phyloP scores from a whole-genome alignment of 2,329 filamentous ascomycete species.

The Neonectria sp. region DNA sequence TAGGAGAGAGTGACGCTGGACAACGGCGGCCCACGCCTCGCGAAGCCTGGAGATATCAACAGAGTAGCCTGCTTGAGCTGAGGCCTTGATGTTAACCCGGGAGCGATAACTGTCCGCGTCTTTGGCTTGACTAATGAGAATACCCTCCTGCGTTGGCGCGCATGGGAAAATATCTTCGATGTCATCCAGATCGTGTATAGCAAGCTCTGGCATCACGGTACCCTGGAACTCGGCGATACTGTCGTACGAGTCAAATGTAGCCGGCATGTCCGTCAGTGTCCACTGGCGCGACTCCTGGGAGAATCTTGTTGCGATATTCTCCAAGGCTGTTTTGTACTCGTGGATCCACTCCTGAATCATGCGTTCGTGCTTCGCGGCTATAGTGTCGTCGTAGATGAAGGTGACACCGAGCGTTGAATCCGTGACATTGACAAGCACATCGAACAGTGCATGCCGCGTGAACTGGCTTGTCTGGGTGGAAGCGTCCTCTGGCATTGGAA shows the following conservation, averaged over 20 bases:
- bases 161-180: slow-evolving; percentile 29
- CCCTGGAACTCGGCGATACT: slow-evolving; percentile 1
- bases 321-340: neutral
- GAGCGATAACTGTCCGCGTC: slow-evolving; percentile 22
- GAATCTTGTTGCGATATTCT: neutral
- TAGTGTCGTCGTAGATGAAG: neutral
- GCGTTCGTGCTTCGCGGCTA: neutral
- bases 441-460: neutral
- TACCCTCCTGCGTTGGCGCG: slow-evolving; percentile 31
- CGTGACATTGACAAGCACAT: slow-evolving; percentile 4
- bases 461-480: no score
- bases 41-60: slow-evolving; percentile 12
- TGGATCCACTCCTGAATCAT: slow-evolving; percentile 1
- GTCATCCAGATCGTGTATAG: neutral
- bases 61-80: neutral
- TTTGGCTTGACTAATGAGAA: slow-evolving; percentile 29
- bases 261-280: slow-evolving; percentile 4
- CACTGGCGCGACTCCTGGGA: slow-evolving; percentile 1
- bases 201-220: neutral
- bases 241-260: neutral
- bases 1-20: slow-evolving; percentile 22
- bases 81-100: slow-evolving; percentile 8
- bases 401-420: neutral
- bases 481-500: neutral
- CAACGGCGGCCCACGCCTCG: slow-evolving; percentile 21